Percentiles rank a stretch among this genome's conserved stretches.
These are phyloP conservation scores for Colletotrichum acutatum DNA, from an alignment of 2,329 filamentous ascomycete genomes.

Conservation along the genomic window DNA sequence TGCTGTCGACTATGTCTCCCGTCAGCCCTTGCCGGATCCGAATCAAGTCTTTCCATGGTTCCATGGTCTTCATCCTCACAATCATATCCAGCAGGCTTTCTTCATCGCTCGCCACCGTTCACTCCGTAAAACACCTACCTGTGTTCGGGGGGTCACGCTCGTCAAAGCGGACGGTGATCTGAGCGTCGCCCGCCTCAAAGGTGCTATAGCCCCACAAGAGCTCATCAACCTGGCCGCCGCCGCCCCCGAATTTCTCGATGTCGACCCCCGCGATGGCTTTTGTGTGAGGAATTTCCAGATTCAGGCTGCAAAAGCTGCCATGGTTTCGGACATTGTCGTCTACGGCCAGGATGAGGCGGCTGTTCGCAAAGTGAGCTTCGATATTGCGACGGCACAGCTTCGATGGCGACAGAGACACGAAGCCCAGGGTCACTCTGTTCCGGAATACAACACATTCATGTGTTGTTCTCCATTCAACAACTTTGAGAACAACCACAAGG, in stretches of 20 bases:
- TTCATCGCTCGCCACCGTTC: conserved; percentile 82
- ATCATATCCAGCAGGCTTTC: conserved; percentile 89
- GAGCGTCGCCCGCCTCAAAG: conserved; percentile 80
- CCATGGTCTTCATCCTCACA: conserved; percentile 89
- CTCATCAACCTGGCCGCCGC: conserved; percentile 66
- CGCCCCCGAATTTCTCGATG: conserved; percentile 76
- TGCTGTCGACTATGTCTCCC: conserved; percentile 80
- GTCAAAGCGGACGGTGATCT: conserved; percentile 92
- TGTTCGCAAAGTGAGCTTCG: conserved; percentile 72
- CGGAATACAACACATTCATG: conserved; percentile 88
- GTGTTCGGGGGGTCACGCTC: conserved; percentile 82
- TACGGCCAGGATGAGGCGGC: conserved; percentile 80
- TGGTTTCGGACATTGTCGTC: conserved; percentile 90
- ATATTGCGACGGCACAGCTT: conserved; percentile 80
- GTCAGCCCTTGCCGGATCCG: conserved; percentile 85
- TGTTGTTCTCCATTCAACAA: conserved; percentile 71
- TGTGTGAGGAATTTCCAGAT: conserved; percentile 98
- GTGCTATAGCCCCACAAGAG: conserved; percentile 85
- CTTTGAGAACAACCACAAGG: conserved; percentile 76
- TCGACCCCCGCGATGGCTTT: conserved; percentile 90
- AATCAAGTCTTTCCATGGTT: conserved; percentile 95
- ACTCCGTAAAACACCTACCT: conserved; percentile 77
- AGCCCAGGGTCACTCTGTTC: conserved; percentile 62
- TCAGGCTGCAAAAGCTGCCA: conserved; percentile 87
- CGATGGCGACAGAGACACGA: conserved; percentile 77